Percentiles rank a stretch among this genome's conserved stretches.
Conservation (phyloP, 768 basidiomycete genomes). For the Kwoniella sp. region DNA sequence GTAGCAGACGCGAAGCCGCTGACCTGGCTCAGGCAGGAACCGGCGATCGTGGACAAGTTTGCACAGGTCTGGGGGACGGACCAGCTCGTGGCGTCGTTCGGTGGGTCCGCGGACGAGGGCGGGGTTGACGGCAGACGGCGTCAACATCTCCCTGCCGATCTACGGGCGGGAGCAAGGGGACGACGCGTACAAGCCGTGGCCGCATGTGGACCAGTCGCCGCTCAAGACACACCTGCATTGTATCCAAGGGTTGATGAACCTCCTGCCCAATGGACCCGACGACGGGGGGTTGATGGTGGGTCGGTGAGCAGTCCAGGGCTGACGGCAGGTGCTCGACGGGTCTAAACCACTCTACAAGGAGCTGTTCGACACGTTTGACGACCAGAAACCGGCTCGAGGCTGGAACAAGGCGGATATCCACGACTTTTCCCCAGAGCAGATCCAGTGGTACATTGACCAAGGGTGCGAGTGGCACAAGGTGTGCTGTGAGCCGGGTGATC, state of each 20-base stretch:
- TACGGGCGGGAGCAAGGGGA: too few species aligned
- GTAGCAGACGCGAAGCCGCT: too few species aligned
- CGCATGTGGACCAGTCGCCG: too few species aligned
- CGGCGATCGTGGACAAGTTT: conserved; percentile 39
- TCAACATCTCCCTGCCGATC: conserved; percentile 40
- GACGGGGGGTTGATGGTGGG: conserved; percentile 52
- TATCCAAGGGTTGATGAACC: too few species aligned
- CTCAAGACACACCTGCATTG: too few species aligned
- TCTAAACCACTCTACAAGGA: conserved; percentile 20
- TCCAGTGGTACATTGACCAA: conserved; percentile 40
- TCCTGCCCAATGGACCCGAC: conserved; percentile 49
- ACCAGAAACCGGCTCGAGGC: conserved; percentile 26
- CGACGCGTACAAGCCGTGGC: too few species aligned
- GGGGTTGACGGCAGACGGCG: conserved; percentile 25
- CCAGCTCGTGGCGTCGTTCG: conserved; percentile 39
- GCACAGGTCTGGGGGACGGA: conserved; percentile 47
- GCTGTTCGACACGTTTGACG: conserved; percentile 27
- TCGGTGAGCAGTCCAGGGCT: too few species aligned
- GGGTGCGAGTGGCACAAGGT: conserved; percentile 47
- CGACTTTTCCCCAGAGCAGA: conserved; percentile 27
- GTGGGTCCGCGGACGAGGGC: conserved; percentile 30
- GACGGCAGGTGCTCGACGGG: conserved; percentile 22
- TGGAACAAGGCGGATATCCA: conserved; percentile 28
- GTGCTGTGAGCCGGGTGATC: conserved; percentile 41
- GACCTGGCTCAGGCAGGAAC: conserved; percentile 40